A percentile compares a stretch with the other conserved stretches of the same genome.
These are phyloP conservation scores for Aureobasidium zeae DNA, from an alignment of 2,329 filamentous ascomycete genomes.

Conservation along the genomic window DNA sequence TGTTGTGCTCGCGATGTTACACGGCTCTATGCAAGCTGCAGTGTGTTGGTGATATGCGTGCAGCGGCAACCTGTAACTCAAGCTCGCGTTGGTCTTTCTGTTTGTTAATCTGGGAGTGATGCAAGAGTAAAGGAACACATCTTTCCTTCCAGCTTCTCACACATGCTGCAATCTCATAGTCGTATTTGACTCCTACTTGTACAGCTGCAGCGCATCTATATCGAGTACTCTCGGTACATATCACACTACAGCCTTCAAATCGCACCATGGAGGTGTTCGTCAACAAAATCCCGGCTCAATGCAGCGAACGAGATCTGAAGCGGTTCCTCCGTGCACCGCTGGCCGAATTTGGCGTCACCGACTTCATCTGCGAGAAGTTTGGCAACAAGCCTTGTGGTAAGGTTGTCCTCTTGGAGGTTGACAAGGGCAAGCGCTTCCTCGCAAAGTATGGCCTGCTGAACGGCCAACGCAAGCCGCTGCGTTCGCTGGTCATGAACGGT, in stretches of 20 bases:
- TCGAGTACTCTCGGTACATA: no score
- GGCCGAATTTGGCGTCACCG: slow-evolving; percentile 30
- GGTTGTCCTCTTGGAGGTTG: slow-evolving; percentile 37
- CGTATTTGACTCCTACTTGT: no score
- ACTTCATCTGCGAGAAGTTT: slow-evolving; percentile 38
- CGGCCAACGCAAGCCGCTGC: slow-evolving; percentile 16
- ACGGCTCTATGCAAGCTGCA: slow-evolving; percentile 1
- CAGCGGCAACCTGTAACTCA: slow-evolving; percentile 1
- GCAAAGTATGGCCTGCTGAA: slow-evolving; percentile 24
- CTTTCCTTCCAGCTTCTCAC: no score
- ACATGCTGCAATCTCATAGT: no score
- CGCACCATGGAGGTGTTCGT: slow-evolving; percentile 41
- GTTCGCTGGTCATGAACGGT: slow-evolving; percentile 8
- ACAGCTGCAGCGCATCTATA: no score
- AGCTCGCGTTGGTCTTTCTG: no score
- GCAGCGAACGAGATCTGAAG: slow-evolving; percentile 35
- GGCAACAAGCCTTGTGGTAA: slow-evolving; percentile 33
- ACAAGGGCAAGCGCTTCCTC: slow-evolving; percentile 38
- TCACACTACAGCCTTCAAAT: not conserved
- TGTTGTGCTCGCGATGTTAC: slow-evolving; percentile 6
- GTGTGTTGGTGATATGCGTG: slow-evolving; percentile 1
- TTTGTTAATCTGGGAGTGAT: no score
- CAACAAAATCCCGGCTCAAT: slow-evolving; percentile 33
- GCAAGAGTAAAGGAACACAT: no score
- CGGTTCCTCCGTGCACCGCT: slow-evolving; percentile 34